A percentile compares a stretch with the other conserved stretches of the same genome.
phyloP scores from a whole-genome alignment of 306 rosid species.

The Comarum palustre region DNA sequence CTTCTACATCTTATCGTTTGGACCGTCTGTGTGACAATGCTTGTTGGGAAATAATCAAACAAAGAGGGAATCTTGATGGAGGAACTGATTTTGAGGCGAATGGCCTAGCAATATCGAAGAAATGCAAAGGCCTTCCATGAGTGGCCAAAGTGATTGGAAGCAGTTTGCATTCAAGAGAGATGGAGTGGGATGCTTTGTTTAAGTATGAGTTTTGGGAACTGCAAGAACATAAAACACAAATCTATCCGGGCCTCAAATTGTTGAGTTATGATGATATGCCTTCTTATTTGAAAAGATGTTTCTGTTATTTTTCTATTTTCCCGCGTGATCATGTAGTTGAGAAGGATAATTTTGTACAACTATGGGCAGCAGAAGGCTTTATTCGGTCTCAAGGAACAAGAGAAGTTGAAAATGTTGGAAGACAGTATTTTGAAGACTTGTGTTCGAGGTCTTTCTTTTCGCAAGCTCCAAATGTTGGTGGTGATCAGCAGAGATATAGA shows the following conservation, averaged over 20 bases:
- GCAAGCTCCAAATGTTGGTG: neutral
- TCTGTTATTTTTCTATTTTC: constrained; percentile 25
- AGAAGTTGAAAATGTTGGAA: constrained; percentile 25
- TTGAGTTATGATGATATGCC: constrained; percentile 23
- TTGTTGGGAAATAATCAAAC: constrained; percentile 12
- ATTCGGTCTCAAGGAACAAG: constrained; percentile 11
- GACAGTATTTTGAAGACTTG: constrained; percentile 20
- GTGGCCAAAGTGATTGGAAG: constrained; percentile 5
- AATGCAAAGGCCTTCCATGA: constrained; percentile 4
- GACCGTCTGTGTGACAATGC: neutral
- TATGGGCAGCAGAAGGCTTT: constrained; percentile 32
- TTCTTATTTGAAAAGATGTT: constrained; percentile 24
- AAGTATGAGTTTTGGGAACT: neutral
- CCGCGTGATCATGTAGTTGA: constrained; percentile 19
- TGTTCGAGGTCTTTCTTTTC: constrained; percentile 10
- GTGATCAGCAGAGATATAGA: constrained; percentile 6
- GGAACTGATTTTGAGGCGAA: neutral
- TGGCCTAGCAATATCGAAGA: neutral
- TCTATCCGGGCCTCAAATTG: constrained; percentile 13
- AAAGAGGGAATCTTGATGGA: neutral
- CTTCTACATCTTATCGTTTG: neutral
- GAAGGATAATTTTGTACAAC: constrained; percentile 25
- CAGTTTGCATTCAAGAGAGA: neutral
- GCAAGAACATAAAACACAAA: neutral
- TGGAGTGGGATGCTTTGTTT: neutral